Evolutionary conservation across 1,284 basidiomycete species (phyloP).

Genomic region (Trametes versicolor): DNA sequence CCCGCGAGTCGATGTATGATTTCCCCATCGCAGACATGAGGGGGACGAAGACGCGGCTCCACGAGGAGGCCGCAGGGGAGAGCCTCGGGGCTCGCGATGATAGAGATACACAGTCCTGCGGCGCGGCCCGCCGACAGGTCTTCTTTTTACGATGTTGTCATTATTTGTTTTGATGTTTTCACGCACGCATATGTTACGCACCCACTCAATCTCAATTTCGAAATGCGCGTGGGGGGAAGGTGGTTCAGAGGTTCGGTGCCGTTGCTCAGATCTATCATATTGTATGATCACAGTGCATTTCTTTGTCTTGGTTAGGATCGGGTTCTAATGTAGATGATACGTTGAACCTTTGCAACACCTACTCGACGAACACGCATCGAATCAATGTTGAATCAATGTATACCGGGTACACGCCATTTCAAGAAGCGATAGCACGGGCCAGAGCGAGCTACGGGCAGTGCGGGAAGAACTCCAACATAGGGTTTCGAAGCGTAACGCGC

Average conservation of each 20-base stretch:
- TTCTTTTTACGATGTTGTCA: not conserved
- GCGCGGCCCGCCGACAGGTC: not conserved
- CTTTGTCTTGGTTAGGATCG: not conserved
- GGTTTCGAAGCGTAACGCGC: not conserved
- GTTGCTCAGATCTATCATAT: not conserved
- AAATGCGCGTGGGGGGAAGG: not conserved
- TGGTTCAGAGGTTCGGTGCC: not conserved
- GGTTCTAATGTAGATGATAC: not conserved
- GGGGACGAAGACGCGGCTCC: not conserved
- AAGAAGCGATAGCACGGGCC: too few species aligned
- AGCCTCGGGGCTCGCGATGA: not conserved
- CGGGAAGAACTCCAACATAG: too few species aligned
- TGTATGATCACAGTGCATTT: slow-evolving; percentile 5
- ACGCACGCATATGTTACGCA: not conserved
- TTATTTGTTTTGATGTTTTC: not conserved
- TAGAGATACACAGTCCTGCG: slow-evolving; percentile 2
- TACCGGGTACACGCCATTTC: too few species aligned
- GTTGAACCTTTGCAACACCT: not conserved
- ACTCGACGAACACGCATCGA: too few species aligned
- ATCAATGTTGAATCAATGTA: too few species aligned
- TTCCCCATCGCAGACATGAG: not conserved
- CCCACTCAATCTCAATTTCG: not conserved
- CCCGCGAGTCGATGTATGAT: not conserved
- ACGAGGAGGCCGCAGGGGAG: not conserved
- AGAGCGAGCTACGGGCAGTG: too few species aligned